Evolutionary conservation across 2,329 filamentous ascomycete species (phyloP).

Genomic region (Phaeosphaeria sp.): DNA sequence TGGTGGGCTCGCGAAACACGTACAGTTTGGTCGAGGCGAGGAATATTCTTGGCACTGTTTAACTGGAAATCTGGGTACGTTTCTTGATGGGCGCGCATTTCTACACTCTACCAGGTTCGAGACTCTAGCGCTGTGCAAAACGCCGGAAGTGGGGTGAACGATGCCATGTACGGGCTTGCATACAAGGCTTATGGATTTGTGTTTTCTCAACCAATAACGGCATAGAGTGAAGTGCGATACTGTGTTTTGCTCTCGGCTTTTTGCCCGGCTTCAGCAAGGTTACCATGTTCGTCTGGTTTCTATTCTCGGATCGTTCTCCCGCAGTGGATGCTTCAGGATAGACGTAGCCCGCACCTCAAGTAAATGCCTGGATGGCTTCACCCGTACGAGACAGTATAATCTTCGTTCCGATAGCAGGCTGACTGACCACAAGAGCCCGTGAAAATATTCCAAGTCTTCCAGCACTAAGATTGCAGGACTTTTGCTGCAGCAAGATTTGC

Average conservation of each 20-base stretch:
- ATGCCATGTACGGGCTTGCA: too few relatives aligned
- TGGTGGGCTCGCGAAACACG: slow-evolving; percentile 39
- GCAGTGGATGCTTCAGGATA: slow-evolving; percentile 26
- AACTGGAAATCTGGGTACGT: slow-evolving; percentile 26
- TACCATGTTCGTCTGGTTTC: slow-evolving; percentile 16
- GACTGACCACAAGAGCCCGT: too few relatives aligned
- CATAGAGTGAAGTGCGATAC: too few relatives aligned
- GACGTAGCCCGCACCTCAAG: not conserved
- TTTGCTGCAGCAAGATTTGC: slow-evolving; percentile 8
- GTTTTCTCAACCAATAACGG: too few relatives aligned
- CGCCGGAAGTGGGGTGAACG: too few relatives aligned
- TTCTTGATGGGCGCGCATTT: slow-evolving; percentile 14
- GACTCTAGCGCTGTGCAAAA: too few relatives aligned
- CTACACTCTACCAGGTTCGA: slow-evolving; percentile 14
- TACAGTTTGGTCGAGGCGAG: slow-evolving; percentile 35
- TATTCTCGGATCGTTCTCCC: slow-evolving; percentile 23
- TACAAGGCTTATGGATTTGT: too few relatives aligned
- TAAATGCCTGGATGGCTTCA: not conserved
- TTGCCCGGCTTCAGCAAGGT: too few relatives aligned
- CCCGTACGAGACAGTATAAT: not conserved
- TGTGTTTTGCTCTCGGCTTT: too few relatives aligned
- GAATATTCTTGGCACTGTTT: slow-evolving; percentile 27
- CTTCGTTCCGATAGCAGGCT: not conserved
- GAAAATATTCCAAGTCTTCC: too few relatives aligned
- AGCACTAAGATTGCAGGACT: slow-evolving; percentile 16